Base-by-base conservation (phyloP, 208 protist species). In the Leishmania arabica region DNA sequence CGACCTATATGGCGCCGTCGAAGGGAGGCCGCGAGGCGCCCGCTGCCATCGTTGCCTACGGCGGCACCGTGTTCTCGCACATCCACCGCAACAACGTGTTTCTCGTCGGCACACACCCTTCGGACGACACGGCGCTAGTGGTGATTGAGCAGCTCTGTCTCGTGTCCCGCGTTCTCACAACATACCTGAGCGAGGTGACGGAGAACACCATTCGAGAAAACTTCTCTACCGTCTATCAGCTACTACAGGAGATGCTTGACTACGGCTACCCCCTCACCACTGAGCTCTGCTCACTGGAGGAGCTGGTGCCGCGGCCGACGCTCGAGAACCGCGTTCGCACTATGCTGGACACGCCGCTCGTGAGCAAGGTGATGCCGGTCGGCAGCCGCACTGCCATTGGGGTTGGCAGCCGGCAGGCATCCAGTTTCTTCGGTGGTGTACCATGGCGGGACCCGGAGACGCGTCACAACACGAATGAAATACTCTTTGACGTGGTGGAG, bases 401-500 rank as follows among this genome's bases (percentile, higher is more conserved):
- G 53, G 84, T 82, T 24, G 65, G 80, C 75, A 69, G 68, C 77
- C 83, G 81, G 37, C 65, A 76, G 47, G 60, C 75, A n/a, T 56
- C 65, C 24, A 68, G 72, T 24, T 74, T 70, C 15, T 76, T 81
- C 47, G 78, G 64, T 31, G 65, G 68, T 40, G 89, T 95, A 58
- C 93, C 95, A 37, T 99, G 97, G 96, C 87, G 97, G 15, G 92
- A 95, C 82, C 80, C 86, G 3, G 80, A 85, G 45, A 92, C 94
- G 37, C 88, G 85, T 40, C 92, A 98, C 78, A 77, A 81, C 42
- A 90, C 84, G 9, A 99, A 97, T 84, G 94, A 99, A 77, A 91
- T 99, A n/a, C 95, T 98, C 65, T 97, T 99, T 79, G 97, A 99
- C 83, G 87, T 99, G 64, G 86, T 98, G 34, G 95, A 99, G 80